phyloP scores from a whole-genome alignment of 1,139 yeast genomes.

The Pichia terricola region DNA sequence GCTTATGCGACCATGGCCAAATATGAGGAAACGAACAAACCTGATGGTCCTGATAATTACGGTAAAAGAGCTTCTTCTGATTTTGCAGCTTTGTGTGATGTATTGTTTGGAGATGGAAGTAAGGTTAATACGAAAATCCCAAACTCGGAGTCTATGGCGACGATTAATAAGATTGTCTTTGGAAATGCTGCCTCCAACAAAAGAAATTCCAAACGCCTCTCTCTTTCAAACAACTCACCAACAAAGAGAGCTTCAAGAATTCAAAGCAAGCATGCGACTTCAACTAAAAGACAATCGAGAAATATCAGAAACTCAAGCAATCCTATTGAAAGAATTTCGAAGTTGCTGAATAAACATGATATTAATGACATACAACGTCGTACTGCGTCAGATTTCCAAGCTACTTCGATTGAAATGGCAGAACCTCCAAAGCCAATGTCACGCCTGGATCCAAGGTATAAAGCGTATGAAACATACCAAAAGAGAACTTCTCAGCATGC shows the following conservation, averaged over 20 bases:
- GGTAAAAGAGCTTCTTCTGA: constrained; percentile 70
- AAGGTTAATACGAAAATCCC: constrained; percentile 13
- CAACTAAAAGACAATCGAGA: background rate
- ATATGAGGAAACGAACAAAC: constrained; percentile 25
- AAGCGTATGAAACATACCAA: constrained; percentile 24
- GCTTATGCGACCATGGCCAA: constrained; percentile 63
- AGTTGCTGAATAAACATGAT: constrained; percentile 26
- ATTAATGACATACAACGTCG: constrained; percentile 37
- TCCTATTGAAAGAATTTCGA: constrained; percentile 24
- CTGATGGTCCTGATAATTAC: constrained; percentile 65
- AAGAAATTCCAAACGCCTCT: background rate
- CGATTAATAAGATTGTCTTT: constrained; percentile 21
- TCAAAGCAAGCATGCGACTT: background rate
- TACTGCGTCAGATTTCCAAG: constrained; percentile 30
- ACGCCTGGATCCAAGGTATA: constrained; percentile 49
- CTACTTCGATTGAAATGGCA: constrained; percentile 19
- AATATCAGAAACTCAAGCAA: constrained; percentile 13
- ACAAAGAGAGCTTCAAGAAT: background rate
- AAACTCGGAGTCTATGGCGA: constrained; percentile 23
- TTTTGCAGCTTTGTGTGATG: constrained; percentile 69
- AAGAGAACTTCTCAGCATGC: constrained; percentile 22
- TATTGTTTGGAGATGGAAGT: constrained; percentile 42
- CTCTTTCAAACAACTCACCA: background rate
- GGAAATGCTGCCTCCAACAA: constrained; percentile 10
- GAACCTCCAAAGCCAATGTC: constrained; percentile 53